Evolutionary conservation across 176 grass and related monocot genomes (phyloP).

Genomic region (Triticum turgidum): DNA sequence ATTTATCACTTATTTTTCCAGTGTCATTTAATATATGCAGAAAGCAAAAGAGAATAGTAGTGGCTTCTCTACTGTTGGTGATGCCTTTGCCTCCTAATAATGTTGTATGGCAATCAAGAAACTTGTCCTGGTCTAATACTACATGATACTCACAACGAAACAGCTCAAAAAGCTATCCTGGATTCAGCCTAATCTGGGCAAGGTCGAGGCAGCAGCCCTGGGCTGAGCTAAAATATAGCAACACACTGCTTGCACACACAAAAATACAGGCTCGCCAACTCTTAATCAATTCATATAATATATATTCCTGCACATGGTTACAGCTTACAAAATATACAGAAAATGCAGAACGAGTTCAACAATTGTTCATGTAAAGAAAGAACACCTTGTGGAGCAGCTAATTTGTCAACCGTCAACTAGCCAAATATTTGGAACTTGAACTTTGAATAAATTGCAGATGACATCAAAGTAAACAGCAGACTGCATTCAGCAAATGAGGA

Average conservation of each 20-base stretch:
- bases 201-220: too few relatives aligned
- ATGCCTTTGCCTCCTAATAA: too few relatives aligned
- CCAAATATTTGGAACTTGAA: neutral
- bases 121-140: too few relatives aligned
- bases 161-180: too few relatives aligned
- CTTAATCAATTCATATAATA: neutral
- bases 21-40: too few relatives aligned
- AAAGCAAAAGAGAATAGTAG: too few relatives aligned
- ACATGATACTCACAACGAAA: too few relatives aligned
- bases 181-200: too few relatives aligned
- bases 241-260: neutral
- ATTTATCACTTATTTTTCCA: too few relatives aligned
- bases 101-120: too few relatives aligned
- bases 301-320: neutral
- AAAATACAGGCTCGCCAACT: neutral
- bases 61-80: too few relatives aligned
- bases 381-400: neutral
- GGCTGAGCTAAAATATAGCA: too few relatives aligned
- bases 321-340: neutral
- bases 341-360: neutral
- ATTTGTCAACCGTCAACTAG: neutral
- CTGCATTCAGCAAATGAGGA: neutral
- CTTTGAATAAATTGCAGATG: neutral
- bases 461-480: neutral
- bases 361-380: conserved; percentile 3